These are phyloP conservation scores for Apium graveolens DNA, from an alignment of 129 eudicot genomes.

Conservation along the genomic window DNA sequence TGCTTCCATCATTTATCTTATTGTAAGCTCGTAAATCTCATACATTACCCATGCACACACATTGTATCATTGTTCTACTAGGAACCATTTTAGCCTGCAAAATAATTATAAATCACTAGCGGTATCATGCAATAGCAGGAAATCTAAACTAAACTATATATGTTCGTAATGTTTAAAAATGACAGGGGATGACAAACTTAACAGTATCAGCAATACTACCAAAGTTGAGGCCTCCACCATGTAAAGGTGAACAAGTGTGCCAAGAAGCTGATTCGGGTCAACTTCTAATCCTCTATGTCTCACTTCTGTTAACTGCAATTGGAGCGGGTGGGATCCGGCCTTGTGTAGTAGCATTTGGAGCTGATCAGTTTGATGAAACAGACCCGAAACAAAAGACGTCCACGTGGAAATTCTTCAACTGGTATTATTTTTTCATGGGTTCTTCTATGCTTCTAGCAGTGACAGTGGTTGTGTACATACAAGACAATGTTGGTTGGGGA, in stretches of 20 bases:
- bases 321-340: conserved; percentile 96
- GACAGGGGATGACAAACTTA: conserved; percentile 66
- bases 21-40: conserved; percentile 27
- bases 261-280: conserved; percentile 56
- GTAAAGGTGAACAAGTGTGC: conserved; percentile 39
- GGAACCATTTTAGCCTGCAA: not conserved
- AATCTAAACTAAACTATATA: too few species aligned
- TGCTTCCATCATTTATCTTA: conserved; percentile 66
- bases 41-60: not conserved
- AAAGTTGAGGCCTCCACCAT: conserved; percentile 58
- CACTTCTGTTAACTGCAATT: conserved; percentile 58
- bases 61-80: not conserved
- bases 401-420: conserved; percentile 90
- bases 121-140: not conserved
- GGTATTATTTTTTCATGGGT: conserved; percentile 93
- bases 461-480: conserved; percentile 72
- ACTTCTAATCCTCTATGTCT: conserved; percentile 58
- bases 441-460: conserved; percentile 66
- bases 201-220: conserved; percentile 71
- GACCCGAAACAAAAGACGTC: conserved; percentile 51
- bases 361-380: conserved; percentile 73
- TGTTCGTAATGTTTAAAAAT: not conserved
- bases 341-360: conserved; percentile 92
- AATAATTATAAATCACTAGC: not conserved
- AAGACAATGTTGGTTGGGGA: conserved; percentile 88